A percentile compares a stretch with the other conserved stretches of the same genome.
These are phyloP conservation scores for Fusarium torulosum DNA, from an alignment of 2,329 filamentous ascomycete species.

Conservation along the genomic window DNA sequence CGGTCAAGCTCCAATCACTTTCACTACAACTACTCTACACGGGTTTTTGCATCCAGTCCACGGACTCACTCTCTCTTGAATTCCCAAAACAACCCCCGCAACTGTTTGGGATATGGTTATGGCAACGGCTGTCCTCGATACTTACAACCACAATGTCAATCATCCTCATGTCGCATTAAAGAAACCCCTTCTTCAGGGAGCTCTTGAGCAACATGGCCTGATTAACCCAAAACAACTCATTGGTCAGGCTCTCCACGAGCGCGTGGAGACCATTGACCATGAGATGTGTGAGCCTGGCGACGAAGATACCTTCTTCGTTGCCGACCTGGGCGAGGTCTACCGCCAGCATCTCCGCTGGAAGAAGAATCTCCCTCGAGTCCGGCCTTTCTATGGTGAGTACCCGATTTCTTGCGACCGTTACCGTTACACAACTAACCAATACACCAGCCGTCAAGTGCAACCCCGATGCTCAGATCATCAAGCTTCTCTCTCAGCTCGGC, in stretches of 20 bases:
- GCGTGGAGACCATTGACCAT: slow-evolving; percentile 85
- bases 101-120: slow-evolving; percentile 71
- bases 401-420: no score
- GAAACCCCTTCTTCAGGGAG: slow-evolving; percentile 56
- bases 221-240: slow-evolving; percentile 81
- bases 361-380: slow-evolving; percentile 89
- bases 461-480: slow-evolving; percentile 89
- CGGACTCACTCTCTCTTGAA: slow-evolving; percentile 32
- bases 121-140: slow-evolving; percentile 71
- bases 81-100: slow-evolving; percentile 37
- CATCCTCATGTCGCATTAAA: slow-evolving; percentile 63
- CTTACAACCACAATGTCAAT: slow-evolving; percentile 63
- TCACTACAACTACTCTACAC: slow-evolving; percentile 15
- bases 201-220: slow-evolving; percentile 57
- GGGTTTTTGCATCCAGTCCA: slow-evolving; percentile 2
- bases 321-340: slow-evolving; percentile 97
- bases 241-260: slow-evolving; percentile 85
- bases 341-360: slow-evolving; percentile 99
- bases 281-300: slow-evolving; percentile 91
- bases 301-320: slow-evolving; percentile 98
- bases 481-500: slow-evolving; percentile 87
- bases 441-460: slow-evolving; percentile 94
- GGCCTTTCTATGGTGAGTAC: slow-evolving; percentile 90
- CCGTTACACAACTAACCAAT: slow-evolving; percentile 9
- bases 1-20: slow-evolving; percentile 34